Evolutionary conservation across 202 grass and related monocot genomes (phyloP), one percentile per base, ranked within the genome.

Genomic region (Elaeis oleifera): DNA sequence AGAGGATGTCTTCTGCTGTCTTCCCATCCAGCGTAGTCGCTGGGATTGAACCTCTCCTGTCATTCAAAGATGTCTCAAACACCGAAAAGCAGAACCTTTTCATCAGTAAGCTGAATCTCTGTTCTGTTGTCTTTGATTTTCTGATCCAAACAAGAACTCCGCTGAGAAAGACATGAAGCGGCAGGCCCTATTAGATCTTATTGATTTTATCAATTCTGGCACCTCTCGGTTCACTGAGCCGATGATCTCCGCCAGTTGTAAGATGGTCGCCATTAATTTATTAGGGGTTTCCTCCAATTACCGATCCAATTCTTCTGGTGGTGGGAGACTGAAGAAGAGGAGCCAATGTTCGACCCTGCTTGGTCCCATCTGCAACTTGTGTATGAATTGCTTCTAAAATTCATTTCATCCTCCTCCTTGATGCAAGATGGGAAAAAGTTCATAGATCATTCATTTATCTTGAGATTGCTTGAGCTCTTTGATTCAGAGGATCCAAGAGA

Each of bases 321-420:
- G 83, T 0, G 87, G 86, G 91, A 96, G 76, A 78, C 83, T 2
- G 91, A 96, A 21, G 91, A 96, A 62, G 91, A 90, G 6, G 91
- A 96, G 65, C 91, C 87, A 1, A 81, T 83, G 87, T 96, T 96
- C 16, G 91, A 96, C 14, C 91, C 87, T 7, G 73, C 91, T 0
- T 96, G 91, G 91, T 81, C 73, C 64, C 91, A 96, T 31, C 71
- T 96, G 79, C 91, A 96, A 73, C 87, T 96, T 17, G 81, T 96
- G 3, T 96, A 90, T 71, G 91, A 96, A 80, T 78, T 96, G 28
- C 81, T 96, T 8, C 63, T 96, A 63, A 96, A 96, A 61, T 85
- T 96, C 61, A 85, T 96, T 36, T 84, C 77, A 26, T 90, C 91
- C 31, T 80, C 74, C 5, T 90, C 87, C 80, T 96, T 48, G 91